Conservation (phyloP, 1,284 basidiomycete genomes). For the Pulchroboletus neoregius region DNA sequence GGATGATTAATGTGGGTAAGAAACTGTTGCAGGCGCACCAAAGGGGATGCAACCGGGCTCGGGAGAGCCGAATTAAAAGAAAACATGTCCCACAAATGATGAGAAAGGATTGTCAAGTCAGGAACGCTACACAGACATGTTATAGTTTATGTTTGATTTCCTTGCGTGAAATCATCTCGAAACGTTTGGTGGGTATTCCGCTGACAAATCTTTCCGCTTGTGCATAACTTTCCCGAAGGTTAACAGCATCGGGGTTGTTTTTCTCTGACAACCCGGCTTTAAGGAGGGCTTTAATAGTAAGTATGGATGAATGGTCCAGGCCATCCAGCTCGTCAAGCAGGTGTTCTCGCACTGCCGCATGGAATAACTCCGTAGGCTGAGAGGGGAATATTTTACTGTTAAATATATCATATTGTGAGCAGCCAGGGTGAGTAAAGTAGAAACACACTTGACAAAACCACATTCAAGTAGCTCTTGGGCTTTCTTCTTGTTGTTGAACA, state of each 20-base stretch:
- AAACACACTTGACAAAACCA: constrained; percentile 61
- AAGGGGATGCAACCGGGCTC: not conserved
- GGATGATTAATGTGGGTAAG: not conserved
- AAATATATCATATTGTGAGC: constrained; percentile 7
- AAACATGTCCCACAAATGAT: not conserved
- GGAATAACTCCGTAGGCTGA: constrained; percentile 51
- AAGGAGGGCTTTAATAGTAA: constrained; percentile 53
- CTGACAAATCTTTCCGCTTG: constrained; percentile 62
- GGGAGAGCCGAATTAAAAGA: not conserved
- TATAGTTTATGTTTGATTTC: constrained; percentile 64
- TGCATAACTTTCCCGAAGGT: constrained; percentile 65
- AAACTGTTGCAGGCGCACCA: not conserved
- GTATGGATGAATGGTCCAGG: constrained; percentile 51
- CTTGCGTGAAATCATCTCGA: constrained; percentile 55
- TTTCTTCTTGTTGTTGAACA: constrained; percentile 64
- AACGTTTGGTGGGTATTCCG: constrained; percentile 51
- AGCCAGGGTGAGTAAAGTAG: not conserved
- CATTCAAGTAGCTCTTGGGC: constrained; percentile 55
- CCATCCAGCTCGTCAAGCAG: constrained; percentile 51
- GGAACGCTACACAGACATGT: constrained; percentile 3
- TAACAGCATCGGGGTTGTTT: constrained; percentile 61
- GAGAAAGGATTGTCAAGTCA: not conserved
- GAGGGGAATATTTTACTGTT: constrained; percentile 57
- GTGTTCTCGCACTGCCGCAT: constrained; percentile 45
- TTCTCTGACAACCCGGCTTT: constrained; percentile 55